Base-by-base conservation (phyloP, 73 alveolate species). In the Paramecium primaurelia region DNA sequence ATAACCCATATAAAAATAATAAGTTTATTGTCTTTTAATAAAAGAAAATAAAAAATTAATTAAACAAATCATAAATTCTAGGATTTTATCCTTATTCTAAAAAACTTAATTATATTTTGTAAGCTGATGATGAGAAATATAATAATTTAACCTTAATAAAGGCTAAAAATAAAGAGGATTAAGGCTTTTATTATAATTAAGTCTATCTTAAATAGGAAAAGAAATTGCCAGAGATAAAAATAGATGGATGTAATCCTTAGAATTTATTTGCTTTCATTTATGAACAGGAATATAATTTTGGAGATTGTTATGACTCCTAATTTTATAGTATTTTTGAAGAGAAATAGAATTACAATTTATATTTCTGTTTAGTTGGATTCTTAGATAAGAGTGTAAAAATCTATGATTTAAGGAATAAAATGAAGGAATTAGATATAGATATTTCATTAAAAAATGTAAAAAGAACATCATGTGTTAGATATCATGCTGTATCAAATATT, bases 281-380 rank as follows among this genome's bases (percentile, higher is more conserved):
- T 38, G 58, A 73, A 73, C 12, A 40, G 32, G 18, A 36, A 5
- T 34, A 5, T 37, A 40, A 12, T 10, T 73, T 73, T 18, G 59
- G 86, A 59, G 93, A 92, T 86, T 86, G 87, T 45, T 8, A 89
- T 71, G 68, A 92, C 86, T 22, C 96, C 90, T 8, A 92, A 86
- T 54, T 40, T 92, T 34, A 95, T 92, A 92, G 91, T 89, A 51
- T 93, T 86, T 8, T 71, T 89, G 83, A 94, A 92, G 84, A 26
- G 25, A 91, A 73, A 80, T 38, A 26, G 16, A 44, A 80, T 42
- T 45, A 26, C 14, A 45, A 32, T 44, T 32, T 89, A 32, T 86
- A 80, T 95, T 42, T 90, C 92, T 37, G 95, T 96, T 88, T 64
- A 28, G 99, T 97, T 58, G 99, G 99, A 51, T 93, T 93, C 60